Percentiles rank a stretch among this genome's conserved stretches.
Conservation (phyloP, 495 filamentous ascomycete species). For the Eremomyces bilateralis region DNA sequence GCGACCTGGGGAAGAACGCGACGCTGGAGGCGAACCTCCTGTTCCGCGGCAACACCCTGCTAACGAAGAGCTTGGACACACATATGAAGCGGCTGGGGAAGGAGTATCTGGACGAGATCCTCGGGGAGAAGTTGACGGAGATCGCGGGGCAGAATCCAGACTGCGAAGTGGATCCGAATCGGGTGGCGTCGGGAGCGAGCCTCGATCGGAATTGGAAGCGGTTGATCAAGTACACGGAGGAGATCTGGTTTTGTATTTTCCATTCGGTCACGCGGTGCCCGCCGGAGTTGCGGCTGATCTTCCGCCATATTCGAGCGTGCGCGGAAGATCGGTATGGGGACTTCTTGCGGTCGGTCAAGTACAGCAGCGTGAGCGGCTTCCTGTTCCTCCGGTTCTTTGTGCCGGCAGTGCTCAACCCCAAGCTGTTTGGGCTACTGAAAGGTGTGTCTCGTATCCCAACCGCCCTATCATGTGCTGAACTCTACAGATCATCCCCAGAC, state of each 20-base stretch:
- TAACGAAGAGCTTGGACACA: conserved; percentile 82
- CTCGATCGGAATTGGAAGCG: conserved; percentile 66
- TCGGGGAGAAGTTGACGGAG: conserved; percentile 63
- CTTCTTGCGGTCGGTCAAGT: conserved; percentile 74
- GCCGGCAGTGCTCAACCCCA: conserved; percentile 87
- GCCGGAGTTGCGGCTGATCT: conserved; percentile 62
- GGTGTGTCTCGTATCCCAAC: conserved; percentile 32
- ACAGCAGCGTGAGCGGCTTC: conserved; percentile 93
- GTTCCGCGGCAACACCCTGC: conserved; percentile 83
- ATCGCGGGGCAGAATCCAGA: conserved; percentile 77
- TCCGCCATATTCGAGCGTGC: conserved; percentile 81
- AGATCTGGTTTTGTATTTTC: conserved; percentile 67
- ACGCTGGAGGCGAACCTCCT: conserved; percentile 78
- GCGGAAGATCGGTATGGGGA: conserved; percentile 97
- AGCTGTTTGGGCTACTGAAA: conserved; percentile 80
- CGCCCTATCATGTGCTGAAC: background rate
- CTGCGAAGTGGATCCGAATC: conserved; percentile 84
- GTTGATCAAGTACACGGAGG: conserved; percentile 53
- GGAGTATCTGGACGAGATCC: conserved; percentile 76
- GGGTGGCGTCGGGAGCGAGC: conserved; percentile 48
- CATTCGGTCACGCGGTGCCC: conserved; percentile 53
- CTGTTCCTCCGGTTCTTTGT: conserved; percentile 92
- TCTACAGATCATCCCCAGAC: conserved; percentile 57
- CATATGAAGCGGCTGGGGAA: conserved; percentile 91
- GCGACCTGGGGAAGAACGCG: conserved; percentile 36